phyloP scores from a whole-genome alignment of 768 basidiomycete genomes.

The Russula ochroleuca region DNA sequence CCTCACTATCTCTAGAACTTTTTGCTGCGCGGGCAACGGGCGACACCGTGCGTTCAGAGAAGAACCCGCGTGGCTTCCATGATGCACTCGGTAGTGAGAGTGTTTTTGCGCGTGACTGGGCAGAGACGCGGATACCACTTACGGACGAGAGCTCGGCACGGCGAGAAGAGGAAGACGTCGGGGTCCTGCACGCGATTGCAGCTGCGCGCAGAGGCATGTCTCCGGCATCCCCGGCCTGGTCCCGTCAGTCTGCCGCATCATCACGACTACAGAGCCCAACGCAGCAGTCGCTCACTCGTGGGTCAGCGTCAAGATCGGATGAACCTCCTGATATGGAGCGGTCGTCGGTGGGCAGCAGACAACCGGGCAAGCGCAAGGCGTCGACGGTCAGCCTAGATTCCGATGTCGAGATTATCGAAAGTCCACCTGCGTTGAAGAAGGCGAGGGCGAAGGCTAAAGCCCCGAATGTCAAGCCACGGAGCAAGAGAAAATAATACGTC shows the following conservation, averaged over 20 bases:
- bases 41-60: constrained; percentile 40
- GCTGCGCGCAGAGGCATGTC: constrained; percentile 41
- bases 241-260: constrained; percentile 34
- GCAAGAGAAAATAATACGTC: constrained; percentile 27
- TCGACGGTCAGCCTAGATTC: constrained; percentile 32
- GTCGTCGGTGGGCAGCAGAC: constrained; percentile 25
- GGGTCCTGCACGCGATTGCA: constrained; percentile 33
- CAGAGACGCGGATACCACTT: constrained; percentile 56
- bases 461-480: constrained; percentile 27
- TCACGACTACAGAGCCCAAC: constrained; percentile 48
- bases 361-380: constrained; percentile 49
- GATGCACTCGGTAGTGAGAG: constrained; percentile 60
- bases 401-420: constrained; percentile 34
- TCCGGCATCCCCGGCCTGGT: constrained; percentile 49
- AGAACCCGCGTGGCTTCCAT: constrained; percentile 47
- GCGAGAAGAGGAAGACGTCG: constrained; percentile 34
- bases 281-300: constrained; percentile 33
- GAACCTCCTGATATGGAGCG: constrained; percentile 43
- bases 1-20: constrained; percentile 66
- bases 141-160: constrained; percentile 35
- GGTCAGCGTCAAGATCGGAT: constrained; percentile 33
- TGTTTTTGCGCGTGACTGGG: constrained; percentile 70
- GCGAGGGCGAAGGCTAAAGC: constrained; percentile 26
- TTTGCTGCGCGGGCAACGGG: constrained; percentile 65
- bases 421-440: constrained; percentile 29